These are phyloP conservation scores for Ogataea populi-albae DNA, from an alignment of 805 yeast genomes.

Conservation along the genomic window DNA sequence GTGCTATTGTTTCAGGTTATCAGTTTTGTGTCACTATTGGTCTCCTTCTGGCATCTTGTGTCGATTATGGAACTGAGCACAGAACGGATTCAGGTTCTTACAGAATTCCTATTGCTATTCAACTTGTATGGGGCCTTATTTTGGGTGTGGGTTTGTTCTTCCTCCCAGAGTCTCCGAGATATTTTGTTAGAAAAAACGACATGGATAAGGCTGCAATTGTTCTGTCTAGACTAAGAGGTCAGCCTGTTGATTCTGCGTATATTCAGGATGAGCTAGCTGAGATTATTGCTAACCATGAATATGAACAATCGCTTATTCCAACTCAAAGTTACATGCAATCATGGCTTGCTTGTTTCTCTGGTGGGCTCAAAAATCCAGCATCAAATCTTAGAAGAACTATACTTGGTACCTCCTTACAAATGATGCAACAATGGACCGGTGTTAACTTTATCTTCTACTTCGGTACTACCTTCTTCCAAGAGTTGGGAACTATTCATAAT, in stretches of 20 bases:
- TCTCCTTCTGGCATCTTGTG: slow-evolving; percentile 62
- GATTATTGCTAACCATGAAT: slow-evolving; percentile 50
- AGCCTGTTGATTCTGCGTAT: slow-evolving; percentile 44
- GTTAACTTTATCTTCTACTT: slow-evolving; percentile 73
- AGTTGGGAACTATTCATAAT: slow-evolving; percentile 45
- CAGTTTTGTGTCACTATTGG: slow-evolving; percentile 70
- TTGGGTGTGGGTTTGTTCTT: slow-evolving; percentile 60
- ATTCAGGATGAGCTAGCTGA: slow-evolving; percentile 50
- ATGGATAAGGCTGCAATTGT: slow-evolving; percentile 56
- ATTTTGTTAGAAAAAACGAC: slow-evolving; percentile 53
- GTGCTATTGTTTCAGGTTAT: slow-evolving; percentile 71
- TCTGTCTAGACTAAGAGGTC: slow-evolving; percentile 53
- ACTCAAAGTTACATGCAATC: slow-evolving; percentile 34
- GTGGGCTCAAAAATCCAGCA: slow-evolving; percentile 35
- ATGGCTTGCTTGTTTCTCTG: slow-evolving; percentile 46
- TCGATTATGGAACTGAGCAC: slow-evolving; percentile 64
- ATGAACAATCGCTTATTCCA: slow-evolving; percentile 37
- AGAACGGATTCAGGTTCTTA: slow-evolving; percentile 55
- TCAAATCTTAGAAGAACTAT: slow-evolving; percentile 42
- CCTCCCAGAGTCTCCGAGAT: slow-evolving; percentile 79
- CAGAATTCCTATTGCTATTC: slow-evolving; percentile 73
- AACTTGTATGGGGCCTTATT: slow-evolving; percentile 65
- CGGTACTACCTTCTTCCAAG: slow-evolving; percentile 64
- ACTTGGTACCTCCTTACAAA: slow-evolving; percentile 42
- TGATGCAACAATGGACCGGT: slow-evolving; percentile 76